Base-by-base conservation (phyloP, 805 yeast genomes). In the Starmera amethionina region DNA sequence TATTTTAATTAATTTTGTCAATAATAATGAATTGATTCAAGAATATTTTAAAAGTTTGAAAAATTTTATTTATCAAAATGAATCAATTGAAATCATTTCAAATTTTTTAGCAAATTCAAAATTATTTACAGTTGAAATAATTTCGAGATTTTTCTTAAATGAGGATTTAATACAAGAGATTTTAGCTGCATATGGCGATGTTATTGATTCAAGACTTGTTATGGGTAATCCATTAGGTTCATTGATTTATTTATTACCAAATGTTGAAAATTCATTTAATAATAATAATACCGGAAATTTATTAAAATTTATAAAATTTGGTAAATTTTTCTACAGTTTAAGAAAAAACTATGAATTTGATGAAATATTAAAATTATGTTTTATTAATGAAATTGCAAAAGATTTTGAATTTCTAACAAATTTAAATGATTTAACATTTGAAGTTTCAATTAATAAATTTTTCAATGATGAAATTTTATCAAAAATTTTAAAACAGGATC, bases 141-240 rank as follows among this genome's bases (percentile, higher is more conserved):
- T 22, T 8, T 14, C 34, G 4, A 35, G 31, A 6, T 41, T 31
- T 11, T 48, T 55, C 8, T 39, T 51, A 2, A 50, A 53, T 1
- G 44, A 46, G 9, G 43, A 52, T 8, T 38, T 54, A 3, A 36
- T 42, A 4, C 36, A 30, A 2, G 51, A 58, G 7, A 30, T 53
- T 35, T 41, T 60, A 19, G 40, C 35, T 0, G 48, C 55, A 5
- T 58, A 62, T 53, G 59, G 66, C 12, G 51, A 55, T 1, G 25
- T 32, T 3, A 46, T 64, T 30, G 68, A 66, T 42, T 52, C 62
- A 10, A 55, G 64, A 33, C 43, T 75, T 16, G 52, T 79, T 0
- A 50, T 74, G 22, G 70, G 75, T 0, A 75, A 73, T 47, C 66
- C 75, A 2, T 50, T 77, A 36, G 69, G 61, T 22, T 59, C 63